Evolutionary conservation across 208 protist genomes (phyloP).

Genomic region (Naegleria lovaniensis): DNA sequence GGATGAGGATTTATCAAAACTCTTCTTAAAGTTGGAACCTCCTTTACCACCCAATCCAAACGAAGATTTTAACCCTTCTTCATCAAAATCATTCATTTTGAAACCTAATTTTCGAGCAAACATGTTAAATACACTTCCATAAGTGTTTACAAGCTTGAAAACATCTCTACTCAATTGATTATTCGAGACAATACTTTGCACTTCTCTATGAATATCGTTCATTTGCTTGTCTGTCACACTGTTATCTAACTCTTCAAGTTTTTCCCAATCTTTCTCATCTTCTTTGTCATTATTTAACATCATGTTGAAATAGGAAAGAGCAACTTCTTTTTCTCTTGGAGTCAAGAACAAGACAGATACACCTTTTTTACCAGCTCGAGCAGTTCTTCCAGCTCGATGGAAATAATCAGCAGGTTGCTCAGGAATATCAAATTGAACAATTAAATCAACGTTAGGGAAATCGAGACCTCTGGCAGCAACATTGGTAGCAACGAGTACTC

Average conservation of each 20-base stretch:
- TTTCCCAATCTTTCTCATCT: not conserved
- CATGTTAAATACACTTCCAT: not conserved
- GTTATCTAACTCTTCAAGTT: not conserved
- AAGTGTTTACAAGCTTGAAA: not conserved
- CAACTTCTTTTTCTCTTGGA: conserved; percentile 74
- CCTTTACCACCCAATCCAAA: not conserved
- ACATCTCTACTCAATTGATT: not conserved
- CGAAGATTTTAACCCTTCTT: not conserved
- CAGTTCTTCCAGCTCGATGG: conserved; percentile 94
- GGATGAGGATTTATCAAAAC: not conserved
- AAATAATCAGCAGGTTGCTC: conserved; percentile 90
- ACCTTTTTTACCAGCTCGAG: conserved; percentile 82
- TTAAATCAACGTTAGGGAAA: conserved; percentile 86
- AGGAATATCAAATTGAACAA: conserved; percentile 95
- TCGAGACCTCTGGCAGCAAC: conserved; percentile 88
- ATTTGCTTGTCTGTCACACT: not conserved
- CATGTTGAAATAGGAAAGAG: not conserved
- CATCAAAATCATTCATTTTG: conserved; percentile 20
- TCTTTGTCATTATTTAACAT: not conserved
- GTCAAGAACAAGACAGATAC: conserved; percentile 90
- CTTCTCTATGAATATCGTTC: not conserved
- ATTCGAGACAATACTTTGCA: not conserved
- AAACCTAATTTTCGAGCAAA: conserved; percentile 3
- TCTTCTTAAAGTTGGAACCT: not conserved
- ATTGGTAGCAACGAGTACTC: conserved; percentile 72